These are phyloP conservation scores for Tremella fuciformis DNA, from an alignment of 768 basidiomycete genomes.

Conservation along the genomic window DNA sequence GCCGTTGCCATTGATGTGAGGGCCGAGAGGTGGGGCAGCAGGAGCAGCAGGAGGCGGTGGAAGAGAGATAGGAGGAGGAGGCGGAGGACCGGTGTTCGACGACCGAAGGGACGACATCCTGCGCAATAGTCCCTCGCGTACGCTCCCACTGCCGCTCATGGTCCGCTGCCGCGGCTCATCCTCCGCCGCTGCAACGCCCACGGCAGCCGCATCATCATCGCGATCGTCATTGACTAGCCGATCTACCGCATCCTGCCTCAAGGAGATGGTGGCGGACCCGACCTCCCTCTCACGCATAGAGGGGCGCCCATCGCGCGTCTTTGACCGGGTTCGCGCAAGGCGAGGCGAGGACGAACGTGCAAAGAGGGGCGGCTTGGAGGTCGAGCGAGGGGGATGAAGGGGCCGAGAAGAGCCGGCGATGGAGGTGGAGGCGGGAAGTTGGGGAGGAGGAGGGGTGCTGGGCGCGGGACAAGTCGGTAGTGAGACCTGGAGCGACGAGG, in stretches of 20 bases:
- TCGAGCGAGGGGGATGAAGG: slow-evolving; percentile 5
- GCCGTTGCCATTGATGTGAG: background rate
- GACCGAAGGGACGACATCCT: background rate
- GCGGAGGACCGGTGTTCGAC: background rate
- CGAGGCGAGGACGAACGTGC: slow-evolving; percentile 3
- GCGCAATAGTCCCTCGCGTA: too few species aligned
- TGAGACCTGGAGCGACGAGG: too few species aligned
- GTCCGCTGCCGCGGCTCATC: too few species aligned
- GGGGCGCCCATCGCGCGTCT: slow-evolving; percentile 13
- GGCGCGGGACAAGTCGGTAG: too few species aligned
- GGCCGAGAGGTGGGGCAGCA: background rate
- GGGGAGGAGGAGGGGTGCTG: background rate
- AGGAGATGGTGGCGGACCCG: slow-evolving; percentile 39
- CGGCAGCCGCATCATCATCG: slow-evolving; percentile 10
- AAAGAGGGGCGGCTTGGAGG: background rate
- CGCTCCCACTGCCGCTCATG: too few species aligned
- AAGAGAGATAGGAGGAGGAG: background rate
- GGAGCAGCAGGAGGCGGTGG: slow-evolving; percentile 2
- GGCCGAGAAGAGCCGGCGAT: background rate
- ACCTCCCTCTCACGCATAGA: slow-evolving; percentile 20
- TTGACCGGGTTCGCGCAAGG: slow-evolving; percentile 11
- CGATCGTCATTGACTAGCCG: slow-evolving; percentile 30
- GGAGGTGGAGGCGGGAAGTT: background rate
- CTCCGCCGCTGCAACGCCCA: background rate
- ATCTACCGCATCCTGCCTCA: slow-evolving; percentile 31